Base-by-base conservation (phyloP, 192 early-diverging fungal genomes). In the Neocallimastix lanati region DNA sequence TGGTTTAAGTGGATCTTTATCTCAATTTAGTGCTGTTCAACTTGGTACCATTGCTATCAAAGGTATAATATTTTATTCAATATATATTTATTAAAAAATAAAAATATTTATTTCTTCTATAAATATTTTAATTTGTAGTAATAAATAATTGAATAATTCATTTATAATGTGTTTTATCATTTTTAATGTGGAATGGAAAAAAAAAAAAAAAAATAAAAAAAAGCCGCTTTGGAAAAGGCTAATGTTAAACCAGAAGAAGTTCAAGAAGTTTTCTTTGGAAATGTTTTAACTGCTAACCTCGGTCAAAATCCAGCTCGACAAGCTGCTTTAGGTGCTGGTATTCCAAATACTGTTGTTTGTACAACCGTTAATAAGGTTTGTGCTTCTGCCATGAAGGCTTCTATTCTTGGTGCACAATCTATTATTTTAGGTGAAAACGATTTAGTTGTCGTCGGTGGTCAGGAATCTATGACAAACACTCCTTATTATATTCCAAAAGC, bases 321-420 rank as follows among this genome's bases (percentile, higher is more conserved):
- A 86, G 97, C 93, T 78, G 89, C 91, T 37, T 83, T 99, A 28
- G 88, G 86, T 79, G 96, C 97, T 28, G 93, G 93, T 21, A 88
- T 94, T 78, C 83, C 84, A n/a, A 79, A 90, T 76, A 87, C 92
- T 21, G 96, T 95, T 29, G 95, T 96, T 79, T 94, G 95, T 25
- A 96, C 96, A 6, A 97, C 97, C 78, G 92, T 99, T 86, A 99
- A 99, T 88, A 98, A 98, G 84, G 97, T 99, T 25, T 99, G 97
- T 85, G 95, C 96, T 14, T 96, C 95, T 1, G 97, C 96, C n/a
- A 90, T 98, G 92, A 99, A 99, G 88, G 93, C 96, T 11, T 90
- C 96, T 78, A 95, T 95, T 88, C 85, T 98, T 80, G 96, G 96
- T 37, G 84, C 95, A 13, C 94, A 96, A 85, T 88, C 87, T 82